A percentile compares a stretch with the other conserved stretches of the same genome.
Evolutionary conservation across 495 filamentous ascomycete genomes (phyloP).

Genomic region (Xylaria scruposa): DNA sequence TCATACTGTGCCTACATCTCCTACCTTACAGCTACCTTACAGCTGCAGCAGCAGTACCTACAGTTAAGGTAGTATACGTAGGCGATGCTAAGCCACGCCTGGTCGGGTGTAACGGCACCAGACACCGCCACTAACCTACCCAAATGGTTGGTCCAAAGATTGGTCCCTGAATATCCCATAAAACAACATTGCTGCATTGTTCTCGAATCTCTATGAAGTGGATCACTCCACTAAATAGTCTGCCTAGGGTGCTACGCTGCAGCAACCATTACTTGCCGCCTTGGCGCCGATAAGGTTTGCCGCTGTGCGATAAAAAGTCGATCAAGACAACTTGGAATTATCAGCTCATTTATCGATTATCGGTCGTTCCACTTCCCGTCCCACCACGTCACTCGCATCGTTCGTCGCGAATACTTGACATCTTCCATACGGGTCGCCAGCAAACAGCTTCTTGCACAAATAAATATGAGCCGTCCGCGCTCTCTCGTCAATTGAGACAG

Average conservation of each 20-base stretch:
- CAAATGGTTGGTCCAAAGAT: constrained; percentile 1
- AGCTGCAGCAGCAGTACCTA: not conserved
- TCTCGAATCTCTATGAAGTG: constrained; percentile 8
- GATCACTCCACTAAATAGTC: constrained; percentile 12
- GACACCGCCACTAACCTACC: constrained; percentile 1
- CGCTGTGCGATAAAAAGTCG: constrained; percentile 5
- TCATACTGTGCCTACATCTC: not conserved
- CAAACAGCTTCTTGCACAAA: not conserved
- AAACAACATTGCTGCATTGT: constrained; percentile 8
- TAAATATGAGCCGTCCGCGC: not conserved
- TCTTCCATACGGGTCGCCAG: not conserved
- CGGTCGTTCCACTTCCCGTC: constrained; percentile 22
- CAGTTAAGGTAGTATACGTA: constrained; percentile 12
- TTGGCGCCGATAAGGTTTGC: constrained; percentile 17
- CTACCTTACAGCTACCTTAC: constrained; percentile 1
- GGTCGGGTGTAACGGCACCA: constrained; percentile 33
- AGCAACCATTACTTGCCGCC: constrained; percentile 6
- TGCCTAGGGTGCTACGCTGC: constrained; percentile 7
- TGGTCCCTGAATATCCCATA: constrained; percentile 14
- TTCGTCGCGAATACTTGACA: not conserved
- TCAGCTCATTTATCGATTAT: constrained; percentile 25
- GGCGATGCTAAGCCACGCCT: constrained; percentile 29
- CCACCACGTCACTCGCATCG: constrained; percentile 24
- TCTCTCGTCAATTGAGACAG: not conserved
- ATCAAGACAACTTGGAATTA: not conserved